Percentiles rank a stretch among this genome's conserved stretches.
Evolutionary conservation across 805 yeast genomes (phyloP).

Genomic region (Scheffersomyces ergatensis): DNA sequence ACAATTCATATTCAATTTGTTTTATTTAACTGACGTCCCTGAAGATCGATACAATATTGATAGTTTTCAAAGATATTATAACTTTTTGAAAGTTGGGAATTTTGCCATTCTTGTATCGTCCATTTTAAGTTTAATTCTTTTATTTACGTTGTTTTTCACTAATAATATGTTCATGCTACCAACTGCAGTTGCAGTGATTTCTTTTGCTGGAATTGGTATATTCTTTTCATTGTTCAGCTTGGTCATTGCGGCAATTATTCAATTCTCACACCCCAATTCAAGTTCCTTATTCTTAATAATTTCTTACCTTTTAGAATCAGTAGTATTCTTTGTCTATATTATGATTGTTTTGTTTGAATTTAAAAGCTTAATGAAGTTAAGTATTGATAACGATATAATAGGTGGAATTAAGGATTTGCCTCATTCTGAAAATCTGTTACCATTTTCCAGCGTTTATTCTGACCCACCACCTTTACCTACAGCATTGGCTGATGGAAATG

Average conservation of each 20-base stretch:
- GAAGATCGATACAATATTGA: slow-evolving; percentile 5
- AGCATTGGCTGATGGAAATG: background rate
- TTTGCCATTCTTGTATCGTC: slow-evolving; percentile 11
- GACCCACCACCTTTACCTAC: background rate
- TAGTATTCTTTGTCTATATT: background rate
- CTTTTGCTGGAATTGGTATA: background rate
- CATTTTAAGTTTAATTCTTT: background rate
- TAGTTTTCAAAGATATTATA: slow-evolving; percentile 3
- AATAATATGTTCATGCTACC: background rate
- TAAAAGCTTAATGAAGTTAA: too few relatives aligned
- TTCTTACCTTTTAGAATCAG: background rate
- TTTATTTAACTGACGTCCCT: slow-evolving; percentile 14
- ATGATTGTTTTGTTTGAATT: background rate
- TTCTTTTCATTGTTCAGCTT: background rate
- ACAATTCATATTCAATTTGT: slow-evolving; percentile 10
- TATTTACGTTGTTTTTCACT: background rate
- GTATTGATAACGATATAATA: too few relatives aligned
- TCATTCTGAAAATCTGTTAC: too few relatives aligned
- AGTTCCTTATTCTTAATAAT: background rate
- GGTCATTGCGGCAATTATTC: background rate
- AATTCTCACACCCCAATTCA: background rate
- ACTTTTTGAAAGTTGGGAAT: slow-evolving; percentile 5
- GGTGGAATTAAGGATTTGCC: too few relatives aligned
- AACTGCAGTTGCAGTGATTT: background rate
- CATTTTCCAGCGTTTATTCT: background rate